phyloP scores from a whole-genome alignment of 306 rosid genomes.

The Quercus aquifolioides region DNA sequence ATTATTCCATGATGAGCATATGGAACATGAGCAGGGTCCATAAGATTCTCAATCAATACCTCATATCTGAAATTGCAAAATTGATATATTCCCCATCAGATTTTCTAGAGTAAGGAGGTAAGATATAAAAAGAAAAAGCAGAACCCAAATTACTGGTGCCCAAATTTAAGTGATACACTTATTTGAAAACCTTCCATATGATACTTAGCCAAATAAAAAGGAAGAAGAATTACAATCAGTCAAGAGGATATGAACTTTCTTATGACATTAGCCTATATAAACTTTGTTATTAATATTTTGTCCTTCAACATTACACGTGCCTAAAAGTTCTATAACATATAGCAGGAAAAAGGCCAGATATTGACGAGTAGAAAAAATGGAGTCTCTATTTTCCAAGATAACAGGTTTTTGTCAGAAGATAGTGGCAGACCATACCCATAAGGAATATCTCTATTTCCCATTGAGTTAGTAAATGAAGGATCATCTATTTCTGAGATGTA shows the following conservation, averaged over 20 bases:
- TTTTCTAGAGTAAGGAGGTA: background rate
- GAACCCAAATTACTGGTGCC: background rate
- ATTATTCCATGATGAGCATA: constrained; percentile 77
- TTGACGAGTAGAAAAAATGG: background rate
- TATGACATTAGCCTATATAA: background rate
- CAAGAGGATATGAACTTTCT: background rate
- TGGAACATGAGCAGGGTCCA: constrained; percentile 93
- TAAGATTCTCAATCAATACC: constrained; percentile 82
- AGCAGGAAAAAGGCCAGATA: background rate
- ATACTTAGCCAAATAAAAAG: background rate
- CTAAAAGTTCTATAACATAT: background rate
- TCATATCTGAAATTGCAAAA: constrained; percentile 68
- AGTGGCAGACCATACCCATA: constrained; percentile 61
- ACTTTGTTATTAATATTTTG: background rate
- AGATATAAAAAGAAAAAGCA: background rate
- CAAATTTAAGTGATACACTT: background rate
- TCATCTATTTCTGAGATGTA: constrained; percentile 69
- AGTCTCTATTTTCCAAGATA: background rate
- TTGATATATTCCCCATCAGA: background rate
- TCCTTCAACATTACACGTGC: background rate
- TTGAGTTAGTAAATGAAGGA: constrained; percentile 50
- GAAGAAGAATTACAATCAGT: background rate
- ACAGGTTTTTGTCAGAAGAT: background rate
- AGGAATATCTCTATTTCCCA: constrained; percentile 72
- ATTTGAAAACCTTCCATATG: background rate